phyloP scores from a whole-genome alignment of 2,329 filamentous ascomycete species.

The Emergomyces orientalis region DNA sequence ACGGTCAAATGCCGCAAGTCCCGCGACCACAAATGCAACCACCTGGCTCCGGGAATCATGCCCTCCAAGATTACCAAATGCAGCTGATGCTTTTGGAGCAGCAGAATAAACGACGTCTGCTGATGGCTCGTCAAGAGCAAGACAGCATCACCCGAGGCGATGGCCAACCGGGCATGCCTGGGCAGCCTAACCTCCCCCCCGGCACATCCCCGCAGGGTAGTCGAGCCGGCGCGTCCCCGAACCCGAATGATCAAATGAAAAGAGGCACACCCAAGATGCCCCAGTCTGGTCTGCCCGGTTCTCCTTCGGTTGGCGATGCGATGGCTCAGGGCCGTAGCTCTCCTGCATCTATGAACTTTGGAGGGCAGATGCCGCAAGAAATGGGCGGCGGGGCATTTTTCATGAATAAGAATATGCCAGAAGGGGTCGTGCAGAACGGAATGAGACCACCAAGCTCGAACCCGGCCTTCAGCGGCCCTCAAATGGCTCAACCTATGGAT shows the following conservation, averaged over 20 bases:
- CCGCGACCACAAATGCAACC: conserved; percentile 20
- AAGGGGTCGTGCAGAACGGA: conserved; percentile 37
- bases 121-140: conserved; percentile 59
- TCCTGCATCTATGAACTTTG: conserved; percentile 51
- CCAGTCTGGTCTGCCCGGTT: conserved; percentile 47
- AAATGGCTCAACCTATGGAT: conserved; percentile 38
- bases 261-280: conserved; percentile 53
- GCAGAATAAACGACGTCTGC: conserved; percentile 57
- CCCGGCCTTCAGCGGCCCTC: conserved; percentile 36
- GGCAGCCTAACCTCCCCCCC: conserved; percentile 40
- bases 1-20: conserved; percentile 41
- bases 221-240: conserved; percentile 50
- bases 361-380: conserved; percentile 43
- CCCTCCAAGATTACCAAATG: conserved; percentile 61
- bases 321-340: conserved; percentile 51
- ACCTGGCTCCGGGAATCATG: conserved; percentile 44
- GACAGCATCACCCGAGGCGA: conserved; percentile 49
- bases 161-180: conserved; percentile 35
- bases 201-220: conserved; percentile 51
- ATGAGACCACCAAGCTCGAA: conserved; percentile 53
- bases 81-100: conserved; percentile 60
- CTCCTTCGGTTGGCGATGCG: conserved; percentile 47
- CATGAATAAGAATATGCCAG: conserved; percentile 35
- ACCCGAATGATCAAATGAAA: conserved; percentile 54
- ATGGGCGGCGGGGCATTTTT: conserved; percentile 36